Evolutionary conservation across 805 yeast genomes (phyloP).

Genomic region (Candida insectorum): DNA sequence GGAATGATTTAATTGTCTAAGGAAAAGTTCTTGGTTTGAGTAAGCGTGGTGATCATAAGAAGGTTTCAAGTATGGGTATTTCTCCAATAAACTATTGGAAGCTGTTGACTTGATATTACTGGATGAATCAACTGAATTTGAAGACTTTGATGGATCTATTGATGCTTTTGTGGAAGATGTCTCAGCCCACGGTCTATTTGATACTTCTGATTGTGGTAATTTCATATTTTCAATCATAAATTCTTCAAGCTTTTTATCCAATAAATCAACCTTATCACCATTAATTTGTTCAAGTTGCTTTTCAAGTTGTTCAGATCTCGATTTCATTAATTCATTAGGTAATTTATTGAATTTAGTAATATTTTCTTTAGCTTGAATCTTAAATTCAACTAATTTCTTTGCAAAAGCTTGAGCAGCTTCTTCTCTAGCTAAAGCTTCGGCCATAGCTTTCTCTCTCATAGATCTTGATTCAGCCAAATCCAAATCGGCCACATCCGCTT

Average conservation of each 20-base stretch:
- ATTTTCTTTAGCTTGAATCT: slow-evolving; percentile 20
- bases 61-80: slow-evolving; percentile 62
- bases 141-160: slow-evolving; percentile 3
- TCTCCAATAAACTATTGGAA: slow-evolving; percentile 23
- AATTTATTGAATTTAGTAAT: slow-evolving; percentile 32
- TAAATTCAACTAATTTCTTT: slow-evolving; percentile 32
- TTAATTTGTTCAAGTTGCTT: slow-evolving; percentile 25
- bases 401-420: slow-evolving; percentile 36
- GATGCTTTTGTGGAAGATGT: slow-evolving; percentile 4
- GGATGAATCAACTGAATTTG: slow-evolving; percentile 7
- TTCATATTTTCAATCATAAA: slow-evolving; percentile 31
- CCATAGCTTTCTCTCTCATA: slow-evolving; percentile 37
- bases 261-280: slow-evolving; percentile 31
- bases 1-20: slow-evolving; percentile 68
- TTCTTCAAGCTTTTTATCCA: slow-evolving; percentile 39
- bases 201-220: slow-evolving; percentile 26
- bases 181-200: slow-evolving; percentile 34
- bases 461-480: too few relatives aligned
- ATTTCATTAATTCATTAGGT: slow-evolving; percentile 27
- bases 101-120: slow-evolving; percentile 27
- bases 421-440: slow-evolving; percentile 42
- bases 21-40: slow-evolving; percentile 70
- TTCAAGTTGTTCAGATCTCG: slow-evolving; percentile 28
- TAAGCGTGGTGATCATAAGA: slow-evolving; percentile 64
- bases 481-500: too few relatives aligned